Base-by-base conservation (phyloP, 768 basidiomycete genomes). In the Amanita phalloides region DNA sequence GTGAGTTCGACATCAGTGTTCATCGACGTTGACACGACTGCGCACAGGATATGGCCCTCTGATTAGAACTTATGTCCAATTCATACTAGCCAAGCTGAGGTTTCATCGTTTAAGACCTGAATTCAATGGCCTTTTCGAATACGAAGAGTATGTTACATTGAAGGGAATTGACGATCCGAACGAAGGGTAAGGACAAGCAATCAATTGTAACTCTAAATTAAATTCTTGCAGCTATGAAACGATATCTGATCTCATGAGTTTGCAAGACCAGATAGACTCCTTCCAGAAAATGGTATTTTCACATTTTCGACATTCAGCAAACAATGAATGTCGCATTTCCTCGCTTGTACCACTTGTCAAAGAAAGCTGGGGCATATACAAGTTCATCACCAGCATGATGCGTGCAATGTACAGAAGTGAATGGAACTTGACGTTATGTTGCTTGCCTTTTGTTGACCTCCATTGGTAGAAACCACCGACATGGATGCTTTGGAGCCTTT, bases 131-230 rank as follows among this genome's bases (percentile, higher is more conserved):
- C 70, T 99, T 5, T 99, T 99, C 63, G 96, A 99, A 67, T 99
- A 99, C 60, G 94, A 98, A 63, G 96, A 99, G 67, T 99, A 99
- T 64, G 82, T 99, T 57, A 91, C 90, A 21, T 71, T 99, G 61
- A 95, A 96, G 68, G 92, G 91, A 21, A 96, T 98, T 55, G 92
- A 97, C 63, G 93, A 99, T 72, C 96, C 96, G 7, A 97, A 98
- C 64, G 95, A 99, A 73, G 96, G 96, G 95, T 96, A 65, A 56
- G 84, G 65, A 5, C 48, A 51, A 51, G 25, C 45, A 41, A 46
- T 47, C 47, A 28, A 49, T 17, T n/a, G n/a, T 5, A 33, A 17
- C 14, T 47, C 21, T 14, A 45, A 35, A 8, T 46, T 13, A 48
- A 58, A 55, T 49, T 25, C 41, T 39, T 26, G 13, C 61, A 97